phyloP scores from a whole-genome alignment of 2,329 filamentous ascomycete species.

The Monosporascus sp. region DNA sequence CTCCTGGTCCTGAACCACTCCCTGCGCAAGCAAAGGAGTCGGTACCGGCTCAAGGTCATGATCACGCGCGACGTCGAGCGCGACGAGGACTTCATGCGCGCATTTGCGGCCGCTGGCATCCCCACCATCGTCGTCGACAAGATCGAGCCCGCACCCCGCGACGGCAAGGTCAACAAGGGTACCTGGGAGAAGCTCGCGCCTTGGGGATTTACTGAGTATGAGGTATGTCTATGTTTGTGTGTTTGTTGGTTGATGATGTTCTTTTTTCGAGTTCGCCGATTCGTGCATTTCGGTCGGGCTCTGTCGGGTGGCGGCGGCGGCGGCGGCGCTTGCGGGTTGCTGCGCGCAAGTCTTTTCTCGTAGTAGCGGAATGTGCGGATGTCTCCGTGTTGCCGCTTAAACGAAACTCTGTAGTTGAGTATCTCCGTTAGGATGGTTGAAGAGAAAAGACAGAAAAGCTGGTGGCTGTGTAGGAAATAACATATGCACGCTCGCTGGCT shows the following conservation, averaged over 20 bases:
- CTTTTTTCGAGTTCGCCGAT: neutral
- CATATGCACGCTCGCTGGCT: neutral
- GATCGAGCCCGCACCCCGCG: conserved; percentile 27
- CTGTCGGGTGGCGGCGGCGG: no score
- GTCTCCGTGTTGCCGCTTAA: neutral
- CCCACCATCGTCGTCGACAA: conserved; percentile 28
- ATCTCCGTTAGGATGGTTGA: neutral
- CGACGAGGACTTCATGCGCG: conserved; percentile 29
- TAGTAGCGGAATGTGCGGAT: neutral
- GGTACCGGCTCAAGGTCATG: conserved; percentile 26
- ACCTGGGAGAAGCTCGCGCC: conserved; percentile 31
- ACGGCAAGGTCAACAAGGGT: conserved; percentile 27
- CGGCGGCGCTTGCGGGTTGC: no score
- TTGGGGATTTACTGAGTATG: conserved; percentile 25
- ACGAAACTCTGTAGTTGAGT: neutral
- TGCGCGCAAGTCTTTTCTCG: no score
- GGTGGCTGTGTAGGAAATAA: neutral
- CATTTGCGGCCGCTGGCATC: conserved; percentile 26
- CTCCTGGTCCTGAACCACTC: conserved; percentile 24
- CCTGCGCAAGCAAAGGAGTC: conserved; percentile 19
- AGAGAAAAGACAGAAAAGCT: no score
- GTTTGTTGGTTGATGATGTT: neutral
- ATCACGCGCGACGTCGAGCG: conserved; percentile 26
- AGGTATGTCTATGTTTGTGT: conserved; percentile 14
- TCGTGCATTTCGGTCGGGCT: neutral